Evolutionary conservation across 768 basidiomycete species (phyloP), one percentile per base, ranked within the genome.

Genomic region (Auriscalpium vulgare): DNA sequence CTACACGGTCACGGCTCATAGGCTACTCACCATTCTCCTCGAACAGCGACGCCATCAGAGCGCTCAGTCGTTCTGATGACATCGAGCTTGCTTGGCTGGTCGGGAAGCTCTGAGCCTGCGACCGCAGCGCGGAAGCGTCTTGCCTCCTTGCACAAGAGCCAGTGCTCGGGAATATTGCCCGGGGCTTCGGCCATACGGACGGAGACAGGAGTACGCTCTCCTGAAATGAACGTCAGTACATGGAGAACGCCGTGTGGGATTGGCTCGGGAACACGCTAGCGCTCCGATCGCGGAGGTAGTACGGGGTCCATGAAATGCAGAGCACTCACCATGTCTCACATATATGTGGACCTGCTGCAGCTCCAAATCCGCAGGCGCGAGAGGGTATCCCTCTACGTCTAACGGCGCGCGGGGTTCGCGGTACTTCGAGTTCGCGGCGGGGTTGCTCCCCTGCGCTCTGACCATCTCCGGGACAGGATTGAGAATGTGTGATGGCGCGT

Each of bases 121-220:
- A 81, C 76, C 13, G 77, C 71, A 29, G 77, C 74, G 16, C 71
- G 69, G 61, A 85, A 83, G 29, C 74, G 71, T 40, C 75, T 73
- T 8, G 79, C 79, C 0, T 74, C 75, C 54, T 75, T 78, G 65
- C 85, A 87, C 75, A 87, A 75, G 55, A 75, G 68, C 86, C 88
- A 90, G 59, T 85, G 73, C 61, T 80, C 77, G 1, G 86, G 84
- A 53, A 90, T 81, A 35, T 76, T 80, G 10, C 82, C 82, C 0
- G 86, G 85, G 8, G 83, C 72, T 4, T 74, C 76, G 7, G 76
- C 68, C 69, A 90, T 77, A 2, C 87, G 79, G 10, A 82, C 72
- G 9, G 80, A 81, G n/a, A 90, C 87, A 0, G 88, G 88, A 0
- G 87, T 81, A 37, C 88, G 79, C 70, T 90, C 88, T 35, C 88